These are phyloP conservation scores for Xerocomellus intermedius DNA, from an alignment of 768 basidiomycete species.

Conservation along the genomic window DNA sequence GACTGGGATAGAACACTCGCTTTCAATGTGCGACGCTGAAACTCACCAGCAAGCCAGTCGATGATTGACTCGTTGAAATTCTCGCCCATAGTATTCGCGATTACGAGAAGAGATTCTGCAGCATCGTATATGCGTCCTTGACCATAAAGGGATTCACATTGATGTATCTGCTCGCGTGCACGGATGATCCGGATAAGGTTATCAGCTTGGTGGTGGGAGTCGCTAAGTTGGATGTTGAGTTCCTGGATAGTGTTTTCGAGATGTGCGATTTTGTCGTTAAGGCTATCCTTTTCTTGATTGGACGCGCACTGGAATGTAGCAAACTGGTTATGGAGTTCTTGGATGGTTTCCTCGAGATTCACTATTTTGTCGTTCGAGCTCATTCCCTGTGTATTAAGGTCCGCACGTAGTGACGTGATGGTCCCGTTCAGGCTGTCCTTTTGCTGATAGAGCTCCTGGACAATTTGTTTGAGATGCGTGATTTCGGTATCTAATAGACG, in stretches of 20 bases:
- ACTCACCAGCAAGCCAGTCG: conserved; percentile 1
- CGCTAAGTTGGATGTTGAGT: background rate
- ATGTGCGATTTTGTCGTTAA: background rate
- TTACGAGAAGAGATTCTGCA: background rate
- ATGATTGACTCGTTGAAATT: background rate
- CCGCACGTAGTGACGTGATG: no score
- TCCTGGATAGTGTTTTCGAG: background rate
- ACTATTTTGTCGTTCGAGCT: background rate
- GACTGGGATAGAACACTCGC: background rate
- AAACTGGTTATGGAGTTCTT: background rate
- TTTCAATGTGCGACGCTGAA: rapidly evolving
- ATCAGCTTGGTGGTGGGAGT: background rate
- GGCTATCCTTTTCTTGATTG: background rate
- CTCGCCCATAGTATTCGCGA: background rate
- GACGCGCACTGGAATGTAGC: background rate
- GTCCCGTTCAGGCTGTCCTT: no score
- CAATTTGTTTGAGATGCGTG: no score
- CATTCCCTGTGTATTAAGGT: no score
- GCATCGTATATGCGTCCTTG: background rate
- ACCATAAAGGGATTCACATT: background rate
- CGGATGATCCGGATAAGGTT: background rate
- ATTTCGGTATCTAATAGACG: no score
- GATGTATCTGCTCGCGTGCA: background rate
- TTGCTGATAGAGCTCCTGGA: no score
- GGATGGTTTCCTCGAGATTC: background rate